phyloP scores from a whole-genome alignment of 352 stramenopile species.

The Phytophthora cajani region DNA sequence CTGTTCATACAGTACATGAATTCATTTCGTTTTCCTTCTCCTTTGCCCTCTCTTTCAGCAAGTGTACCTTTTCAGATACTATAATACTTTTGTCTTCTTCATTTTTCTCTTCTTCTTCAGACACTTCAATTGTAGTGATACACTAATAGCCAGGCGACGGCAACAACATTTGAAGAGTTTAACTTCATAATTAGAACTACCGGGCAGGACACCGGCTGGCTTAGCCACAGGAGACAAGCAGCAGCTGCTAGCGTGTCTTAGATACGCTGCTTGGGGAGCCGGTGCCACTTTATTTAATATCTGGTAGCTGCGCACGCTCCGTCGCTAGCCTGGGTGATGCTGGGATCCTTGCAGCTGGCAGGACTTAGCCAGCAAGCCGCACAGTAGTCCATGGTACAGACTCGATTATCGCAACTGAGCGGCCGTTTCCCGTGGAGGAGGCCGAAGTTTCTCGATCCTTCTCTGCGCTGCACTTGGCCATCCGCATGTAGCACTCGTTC shows the following conservation, averaged over 20 bases:
- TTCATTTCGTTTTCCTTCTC: too few relatives aligned
- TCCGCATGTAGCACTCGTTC: conserved; percentile 35
- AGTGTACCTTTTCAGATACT: too few relatives aligned
- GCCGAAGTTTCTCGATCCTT: neutral
- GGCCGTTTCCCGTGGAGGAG: conserved; percentile 10
- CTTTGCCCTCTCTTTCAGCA: too few relatives aligned
- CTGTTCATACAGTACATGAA: too few relatives aligned
- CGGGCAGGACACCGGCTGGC: too few relatives aligned
- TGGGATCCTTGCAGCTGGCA: conserved; percentile 35
- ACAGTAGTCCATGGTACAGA: conserved; percentile 45
- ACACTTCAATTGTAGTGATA: too few relatives aligned
- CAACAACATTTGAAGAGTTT: too few relatives aligned
- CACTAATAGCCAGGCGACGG: too few relatives aligned
- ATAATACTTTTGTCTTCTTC: too few relatives aligned
- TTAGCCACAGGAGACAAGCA: neutral
- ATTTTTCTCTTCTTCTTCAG: too few relatives aligned
- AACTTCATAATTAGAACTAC: too few relatives aligned
- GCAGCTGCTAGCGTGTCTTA: neutral
- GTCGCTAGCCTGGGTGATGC: conserved; percentile 20
- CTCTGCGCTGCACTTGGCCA: conserved; percentile 24
- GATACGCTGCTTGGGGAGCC: neutral
- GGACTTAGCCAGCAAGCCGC: conserved; percentile 33
- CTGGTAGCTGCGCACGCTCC: conserved; percentile 22
- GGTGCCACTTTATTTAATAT: too few relatives aligned
- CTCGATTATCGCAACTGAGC: conserved; percentile 24